Evolutionary conservation across 805 yeast genomes (phyloP).

Genomic region (Cyberlindnera veronae): DNA sequence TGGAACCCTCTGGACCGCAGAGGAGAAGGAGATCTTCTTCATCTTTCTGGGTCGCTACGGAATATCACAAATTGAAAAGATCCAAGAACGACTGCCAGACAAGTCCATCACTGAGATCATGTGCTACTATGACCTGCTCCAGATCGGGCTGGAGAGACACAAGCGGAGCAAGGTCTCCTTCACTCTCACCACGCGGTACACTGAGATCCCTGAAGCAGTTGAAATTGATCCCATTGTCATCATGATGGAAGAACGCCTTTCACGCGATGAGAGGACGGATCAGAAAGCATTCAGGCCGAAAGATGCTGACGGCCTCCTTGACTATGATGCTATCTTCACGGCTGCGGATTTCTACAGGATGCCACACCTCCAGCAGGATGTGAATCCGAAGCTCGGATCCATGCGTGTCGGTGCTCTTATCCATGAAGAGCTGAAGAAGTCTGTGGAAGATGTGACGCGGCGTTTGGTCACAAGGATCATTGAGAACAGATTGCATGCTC

Average conservation of each 20-base stretch:
- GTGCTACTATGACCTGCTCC: conserved; percentile 41
- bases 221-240: conserved; percentile 47
- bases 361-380: too few relatives aligned
- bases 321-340: too few relatives aligned
- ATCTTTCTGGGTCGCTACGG: conserved; percentile 45
- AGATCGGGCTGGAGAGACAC: conserved; percentile 25
- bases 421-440: not conserved
- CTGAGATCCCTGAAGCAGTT: conserved; percentile 47
- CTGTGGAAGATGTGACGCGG: not conserved
- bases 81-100: conserved; percentile 34
- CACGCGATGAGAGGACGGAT: not conserved
- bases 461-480: not conserved
- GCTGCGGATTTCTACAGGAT: too few relatives aligned
- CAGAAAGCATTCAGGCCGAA: not conserved
- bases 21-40: conserved; percentile 53
- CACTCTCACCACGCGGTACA: conserved; percentile 32
- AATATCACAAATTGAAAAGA: conserved; percentile 42
- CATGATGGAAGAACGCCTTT: conserved; percentile 37
- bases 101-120: conserved; percentile 44
- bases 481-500: not conserved
- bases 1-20: conserved; percentile 13
- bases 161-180: conserved; percentile 24
- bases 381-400: too few relatives aligned
- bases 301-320: too few relatives aligned
- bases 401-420: not conserved